Evolutionary conservation across 1,284 basidiomycete species (phyloP).

Genomic region (Austropuccinia psidii): DNA sequence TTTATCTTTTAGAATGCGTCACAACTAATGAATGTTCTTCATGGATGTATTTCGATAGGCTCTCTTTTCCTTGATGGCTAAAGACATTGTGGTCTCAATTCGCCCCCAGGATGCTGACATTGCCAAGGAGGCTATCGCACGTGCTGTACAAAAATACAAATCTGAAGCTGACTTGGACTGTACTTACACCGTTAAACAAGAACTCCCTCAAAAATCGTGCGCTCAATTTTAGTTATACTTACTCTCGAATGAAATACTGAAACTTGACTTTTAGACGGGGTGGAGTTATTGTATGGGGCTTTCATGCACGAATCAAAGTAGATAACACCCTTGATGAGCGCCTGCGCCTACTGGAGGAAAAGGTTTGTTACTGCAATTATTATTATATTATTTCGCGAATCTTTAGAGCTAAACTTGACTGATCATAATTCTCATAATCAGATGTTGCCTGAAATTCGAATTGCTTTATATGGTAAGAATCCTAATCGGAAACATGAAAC

Average conservation of each 20-base stretch:
- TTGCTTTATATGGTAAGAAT: conserved; percentile 74
- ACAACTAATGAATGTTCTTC: neutral
- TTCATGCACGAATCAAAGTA: conserved; percentile 67
- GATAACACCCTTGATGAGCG: conserved; percentile 89
- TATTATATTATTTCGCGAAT: neutral
- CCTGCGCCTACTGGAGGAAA: conserved; percentile 73
- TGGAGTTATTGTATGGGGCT: conserved; percentile 67
- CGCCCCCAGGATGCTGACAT: conserved; percentile 59
- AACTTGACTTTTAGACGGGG: conserved; percentile 59
- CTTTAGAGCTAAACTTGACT: neutral
- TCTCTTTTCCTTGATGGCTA: conserved; percentile 61
- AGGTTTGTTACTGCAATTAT: conserved; percentile 54
- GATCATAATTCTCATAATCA: conserved; percentile 45
- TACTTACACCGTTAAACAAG: conserved; percentile 59
- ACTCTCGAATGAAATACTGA: too few relatives aligned
- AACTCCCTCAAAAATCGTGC: conserved; percentile 65
- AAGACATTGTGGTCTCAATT: conserved; percentile 58
- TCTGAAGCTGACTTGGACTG: conserved; percentile 67
- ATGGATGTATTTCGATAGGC: conserved; percentile 47
- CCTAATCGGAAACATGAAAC: conserved; percentile 61
- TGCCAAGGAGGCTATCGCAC: conserved; percentile 57
- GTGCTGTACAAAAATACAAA: conserved; percentile 60
- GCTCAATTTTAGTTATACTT: too few relatives aligned
- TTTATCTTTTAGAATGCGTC: too few relatives aligned
- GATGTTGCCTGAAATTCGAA: conserved; percentile 87